Evolutionary conservation across 139 green algal species (phyloP), one percentile per base, ranked within the genome.

Genomic region (Tetraselmis chui): DNA sequence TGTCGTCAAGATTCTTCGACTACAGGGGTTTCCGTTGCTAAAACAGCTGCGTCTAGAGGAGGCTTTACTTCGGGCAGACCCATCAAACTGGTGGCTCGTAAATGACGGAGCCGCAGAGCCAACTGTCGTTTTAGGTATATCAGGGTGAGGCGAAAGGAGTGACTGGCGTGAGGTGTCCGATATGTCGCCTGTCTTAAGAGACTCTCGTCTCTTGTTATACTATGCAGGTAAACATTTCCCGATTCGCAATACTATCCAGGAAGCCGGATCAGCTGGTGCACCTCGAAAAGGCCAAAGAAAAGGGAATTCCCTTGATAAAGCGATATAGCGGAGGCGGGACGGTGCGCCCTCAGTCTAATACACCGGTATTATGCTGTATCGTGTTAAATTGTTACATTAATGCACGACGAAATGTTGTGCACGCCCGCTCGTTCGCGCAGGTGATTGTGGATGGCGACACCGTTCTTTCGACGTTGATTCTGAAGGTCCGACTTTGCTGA

Each of bases 281-380:
- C 76, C 27, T 91, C 25, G 32, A 83, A 0, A 45, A 84, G 59
- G 93, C 91, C 0, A 58, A 81, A 1, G n/a, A 87, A 18, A 59
- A 76, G 5, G 79, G 83, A 1, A 83, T 97, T 0, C 86, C 86
- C 58, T 81, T 97, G 29, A 92, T 99, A 78, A 91, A 91, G 58
- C 89, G 96, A 0, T 99, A 98, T 86, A 97, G 90, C 1, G 96
- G 96, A 0, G 96, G 96, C 1, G 96, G 96, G n/a, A 99, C 96
- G 58, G 97, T 99, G 18, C 45, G 45, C n/a, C n/a, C n/a, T n/a
- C n/a, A n/a, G n/a, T n/a, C n/a, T n/a, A n/a, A n/a, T n/a, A n/a
- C n/a, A n/a, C n/a, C n/a, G n/a, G n/a, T n/a, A n/a, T n/a, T n/a
- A n/a, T n/a, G n/a, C n/a, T n/a, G n/a, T n/a, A 67, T 18, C 5